Conservation (phyloP, 2,329 filamentous ascomycete species). For the Cryphonectria radicalis region DNA sequence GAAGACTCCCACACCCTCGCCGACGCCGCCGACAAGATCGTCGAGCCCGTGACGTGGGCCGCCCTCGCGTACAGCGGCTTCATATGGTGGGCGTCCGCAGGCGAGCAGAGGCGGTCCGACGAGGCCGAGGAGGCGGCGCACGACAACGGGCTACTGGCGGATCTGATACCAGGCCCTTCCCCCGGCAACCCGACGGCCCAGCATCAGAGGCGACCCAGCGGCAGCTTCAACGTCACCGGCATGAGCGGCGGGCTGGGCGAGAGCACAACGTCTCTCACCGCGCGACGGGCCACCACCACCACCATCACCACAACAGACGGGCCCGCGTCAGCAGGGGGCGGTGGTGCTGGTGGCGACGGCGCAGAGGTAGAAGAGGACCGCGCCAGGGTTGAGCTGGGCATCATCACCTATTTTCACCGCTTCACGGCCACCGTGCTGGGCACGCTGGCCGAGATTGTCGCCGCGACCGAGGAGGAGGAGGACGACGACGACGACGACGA, state of each 20-base stretch:
- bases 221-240: constrained; percentile 33
- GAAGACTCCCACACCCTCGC: constrained; percentile 45
- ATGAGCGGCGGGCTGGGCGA: constrained; percentile 43
- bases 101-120: constrained; percentile 68
- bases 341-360: constrained; percentile 22
- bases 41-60: constrained; percentile 70
- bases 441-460: constrained; percentile 64
- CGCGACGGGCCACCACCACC: constrained; percentile 36
- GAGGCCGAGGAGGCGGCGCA: constrained; percentile 61
- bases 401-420: constrained; percentile 82
- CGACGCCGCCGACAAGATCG: constrained; percentile 57
- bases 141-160: constrained; percentile 60
- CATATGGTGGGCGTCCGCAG: constrained; percentile 89
- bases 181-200: constrained; percentile 20
- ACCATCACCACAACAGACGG: constrained; percentile 20
- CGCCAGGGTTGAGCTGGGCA: constrained; percentile 65
- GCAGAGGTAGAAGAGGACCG: constrained; percentile 48
- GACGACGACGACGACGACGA: constrained; percentile 30
- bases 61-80: constrained; percentile 80
- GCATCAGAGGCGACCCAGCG: constrained; percentile 26
- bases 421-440: constrained; percentile 69
- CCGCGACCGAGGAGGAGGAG: constrained; percentile 46
- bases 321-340: constrained; percentile 27
- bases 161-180: constrained; percentile 46
- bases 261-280: constrained; percentile 51